Conservation (phyloP, 352 stramenopile species). For the Phytophthora meadii region DNA sequence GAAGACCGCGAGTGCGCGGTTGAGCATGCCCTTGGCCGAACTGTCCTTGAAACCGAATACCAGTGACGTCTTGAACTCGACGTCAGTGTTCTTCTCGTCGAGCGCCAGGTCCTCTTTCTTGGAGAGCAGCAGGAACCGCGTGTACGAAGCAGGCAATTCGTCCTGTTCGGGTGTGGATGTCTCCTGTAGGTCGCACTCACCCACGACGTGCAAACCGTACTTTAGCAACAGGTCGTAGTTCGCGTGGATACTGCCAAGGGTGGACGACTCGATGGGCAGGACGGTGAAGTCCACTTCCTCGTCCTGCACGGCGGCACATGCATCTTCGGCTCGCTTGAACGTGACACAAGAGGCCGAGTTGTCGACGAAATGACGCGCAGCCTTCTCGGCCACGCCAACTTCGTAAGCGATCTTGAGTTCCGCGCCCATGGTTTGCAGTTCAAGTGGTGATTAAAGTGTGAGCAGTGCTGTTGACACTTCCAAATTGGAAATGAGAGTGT, state of each 20-base stretch:
- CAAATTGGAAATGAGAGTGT: conserved; percentile 34
- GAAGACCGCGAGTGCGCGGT: conserved; percentile 69
- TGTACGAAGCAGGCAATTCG: conserved; percentile 73
- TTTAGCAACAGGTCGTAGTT: conserved; percentile 93
- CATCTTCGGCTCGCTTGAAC: conserved; percentile 41
- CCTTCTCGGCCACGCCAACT: conserved; percentile 93
- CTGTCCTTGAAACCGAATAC: conserved; percentile 79
- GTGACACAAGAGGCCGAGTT: conserved; percentile 43
- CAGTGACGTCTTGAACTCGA: conserved; percentile 76
- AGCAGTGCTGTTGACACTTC: conserved; percentile 14
- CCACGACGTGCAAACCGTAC: conserved; percentile 72
- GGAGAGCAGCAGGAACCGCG: conserved; percentile 92
- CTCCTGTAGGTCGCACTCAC: conserved; percentile 62
- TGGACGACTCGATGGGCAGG: conserved; percentile 96
- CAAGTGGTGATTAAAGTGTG: conserved; percentile 11
- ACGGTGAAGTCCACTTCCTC: conserved; percentile 94
- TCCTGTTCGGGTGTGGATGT: conserved; percentile 37
- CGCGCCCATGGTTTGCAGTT: conserved; percentile 27
- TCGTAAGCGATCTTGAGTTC: conserved; percentile 94
- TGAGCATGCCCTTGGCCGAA: conserved; percentile 66
- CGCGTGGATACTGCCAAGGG: conserved; percentile 96
- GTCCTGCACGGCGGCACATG: conserved; percentile 63
- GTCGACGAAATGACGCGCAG: conserved; percentile 39
- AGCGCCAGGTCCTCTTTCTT: conserved; percentile 56
- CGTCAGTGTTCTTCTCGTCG: conserved; percentile 33